Evolutionary conservation across 306 rosid genomes (phyloP), one percentile per base, ranked within the genome.

Genomic region (Dicorynia guianensis): DNA sequence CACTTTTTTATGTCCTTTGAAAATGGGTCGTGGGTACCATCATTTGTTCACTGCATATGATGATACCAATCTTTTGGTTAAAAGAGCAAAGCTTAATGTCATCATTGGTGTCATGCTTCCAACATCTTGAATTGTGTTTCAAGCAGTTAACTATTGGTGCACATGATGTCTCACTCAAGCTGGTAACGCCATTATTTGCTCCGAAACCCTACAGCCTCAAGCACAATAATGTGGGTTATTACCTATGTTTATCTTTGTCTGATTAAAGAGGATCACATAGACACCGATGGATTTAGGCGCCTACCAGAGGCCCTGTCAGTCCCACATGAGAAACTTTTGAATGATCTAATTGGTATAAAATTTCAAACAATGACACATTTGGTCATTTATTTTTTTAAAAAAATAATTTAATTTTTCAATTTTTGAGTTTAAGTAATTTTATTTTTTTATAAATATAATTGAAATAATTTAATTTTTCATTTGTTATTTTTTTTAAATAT

Each of bases 61-160:
- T 25, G 2, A 25, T 34, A 55, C 33, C 54, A 5, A 7, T 55
- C 10, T 59, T 59, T 59, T 59, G 2, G 2, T 3, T 6, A 43
- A 11, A 42, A 18, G 35, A 19, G 11, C n/a, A 20, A 43, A 14
- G 57, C 20, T 8, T 9, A 15, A 5, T n/a, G 52, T 35, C 43
- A 57, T 57, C 33, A 76, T 59, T 38, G 25, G 25, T 7, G 69
- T 58, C 47, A 69, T 67, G 69, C 69, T 77, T 58, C 55, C 52
- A 11, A 74, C 38, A 63, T 8, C 44, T 49, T 36, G 18, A n/a
- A 64, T 48, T 11, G 59, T 63, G 68, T 63, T 39, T 63, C 9
- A 50, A 39, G 44, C 65, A 11, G 25, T 42, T 39, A 14, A 57
- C 44, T 56, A 66, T 57, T 66, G 74, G 58, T 14, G 67, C 55